These are phyloP conservation scores for Echites panduratus DNA, from an alignment of 257 asterid genomes.

Conservation along the genomic window DNA sequence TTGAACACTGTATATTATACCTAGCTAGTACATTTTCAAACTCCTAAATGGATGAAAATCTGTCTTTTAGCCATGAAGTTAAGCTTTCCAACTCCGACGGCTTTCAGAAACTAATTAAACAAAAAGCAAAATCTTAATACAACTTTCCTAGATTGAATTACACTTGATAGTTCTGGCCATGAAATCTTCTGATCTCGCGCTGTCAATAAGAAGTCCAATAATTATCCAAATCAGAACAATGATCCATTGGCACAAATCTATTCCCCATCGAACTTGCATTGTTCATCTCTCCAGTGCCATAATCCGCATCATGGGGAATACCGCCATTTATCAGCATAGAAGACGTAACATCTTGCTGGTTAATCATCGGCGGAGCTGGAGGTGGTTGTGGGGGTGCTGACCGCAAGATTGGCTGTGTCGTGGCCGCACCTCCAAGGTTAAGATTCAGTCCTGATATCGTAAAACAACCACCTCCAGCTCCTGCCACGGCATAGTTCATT, in stretches of 20 bases:
- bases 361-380: constrained; percentile 27
- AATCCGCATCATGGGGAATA: constrained; percentile 22
- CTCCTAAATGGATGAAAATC: background rate
- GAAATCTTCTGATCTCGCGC: background rate
- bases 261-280: constrained; percentile 23
- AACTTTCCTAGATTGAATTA: background rate
- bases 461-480: constrained; percentile 31
- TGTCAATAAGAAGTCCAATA: constrained; percentile 55
- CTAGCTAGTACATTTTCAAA: background rate
- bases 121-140: too few species aligned
- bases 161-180: background rate
- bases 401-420: constrained; percentile 35
- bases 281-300: constrained; percentile 36
- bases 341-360: constrained; percentile 38
- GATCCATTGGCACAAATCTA: constrained; percentile 52
- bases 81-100: constrained; percentile 9
- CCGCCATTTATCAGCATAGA: constrained; percentile 29
- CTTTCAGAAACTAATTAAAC: background rate
- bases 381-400: constrained; percentile 21
- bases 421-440: constrained; percentile 51
- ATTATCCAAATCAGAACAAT: constrained; percentile 55
- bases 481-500: constrained; percentile 29
- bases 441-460: constrained; percentile 70
- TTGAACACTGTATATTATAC: too few species aligned
- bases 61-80: constrained; percentile 6